phyloP scores from a whole-genome alignment of 179 eudicot species.

The Patellifolia procumbens region DNA sequence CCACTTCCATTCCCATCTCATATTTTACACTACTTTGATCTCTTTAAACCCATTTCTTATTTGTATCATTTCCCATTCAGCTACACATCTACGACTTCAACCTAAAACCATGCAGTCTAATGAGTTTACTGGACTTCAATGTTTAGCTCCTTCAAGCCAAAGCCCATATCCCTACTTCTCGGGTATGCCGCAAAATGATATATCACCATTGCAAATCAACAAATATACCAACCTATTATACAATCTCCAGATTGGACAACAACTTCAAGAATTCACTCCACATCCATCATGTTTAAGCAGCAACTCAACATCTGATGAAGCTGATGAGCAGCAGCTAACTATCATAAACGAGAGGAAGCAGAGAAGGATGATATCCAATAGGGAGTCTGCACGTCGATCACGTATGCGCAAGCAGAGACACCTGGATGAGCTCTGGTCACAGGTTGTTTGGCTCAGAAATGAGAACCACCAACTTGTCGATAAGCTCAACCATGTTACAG shows the following conservation, averaged over 20 bases:
- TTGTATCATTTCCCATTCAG: background rate
- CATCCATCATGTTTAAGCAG: constrained; percentile 55
- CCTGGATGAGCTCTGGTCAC: constrained; percentile 94
- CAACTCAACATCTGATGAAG: constrained; percentile 91
- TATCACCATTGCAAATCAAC: constrained; percentile 44
- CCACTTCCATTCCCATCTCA: constrained; percentile 39
- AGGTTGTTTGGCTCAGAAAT: constrained; percentile 80
- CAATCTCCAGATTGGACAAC: constrained; percentile 57
- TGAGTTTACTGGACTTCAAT: constrained; percentile 36
- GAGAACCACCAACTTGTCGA: constrained; percentile 84
- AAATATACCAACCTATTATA: constrained; percentile 46
- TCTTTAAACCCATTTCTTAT: constrained; percentile 17
- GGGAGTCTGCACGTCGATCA: constrained; percentile 96
- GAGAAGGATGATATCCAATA: constrained; percentile 95
- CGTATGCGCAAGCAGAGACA: constrained; percentile 98
- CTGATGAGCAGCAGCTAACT: constrained; percentile 78
- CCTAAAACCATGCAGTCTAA: constrained; percentile 40
- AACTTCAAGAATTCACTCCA: constrained; percentile 56
- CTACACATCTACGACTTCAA: constrained; percentile 5
- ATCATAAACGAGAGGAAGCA: constrained; percentile 91
- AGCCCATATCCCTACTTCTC: constrained; percentile 44
- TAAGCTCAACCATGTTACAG: constrained; percentile 60
- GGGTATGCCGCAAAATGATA: constrained; percentile 35
- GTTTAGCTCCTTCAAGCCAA: constrained; percentile 39
- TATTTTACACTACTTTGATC: constrained; percentile 22